These are phyloP conservation scores for Fraxinus americana DNA, from an alignment of 257 asterid species.

Conservation along the genomic window DNA sequence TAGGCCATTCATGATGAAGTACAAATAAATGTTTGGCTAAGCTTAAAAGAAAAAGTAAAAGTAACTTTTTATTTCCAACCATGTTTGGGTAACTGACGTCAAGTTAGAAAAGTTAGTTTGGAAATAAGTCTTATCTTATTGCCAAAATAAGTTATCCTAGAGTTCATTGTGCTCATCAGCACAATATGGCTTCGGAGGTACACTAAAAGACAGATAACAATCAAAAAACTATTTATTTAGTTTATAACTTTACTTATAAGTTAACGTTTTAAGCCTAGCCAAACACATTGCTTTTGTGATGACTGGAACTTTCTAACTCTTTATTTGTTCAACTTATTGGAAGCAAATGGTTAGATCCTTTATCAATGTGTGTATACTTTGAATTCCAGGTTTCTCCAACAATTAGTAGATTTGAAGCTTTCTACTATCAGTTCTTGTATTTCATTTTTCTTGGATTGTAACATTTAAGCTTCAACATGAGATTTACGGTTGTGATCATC, in stretches of 20 bases:
- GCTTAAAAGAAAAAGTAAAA: neutral
- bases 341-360: neutral
- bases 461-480: slow-evolving; percentile 10
- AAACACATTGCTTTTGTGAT: neutral
- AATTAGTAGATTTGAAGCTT: neutral
- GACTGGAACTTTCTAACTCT: neutral
- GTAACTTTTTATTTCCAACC: neutral
- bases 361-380: neutral
- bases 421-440: neutral
- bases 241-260: neutral
- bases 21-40: neutral
- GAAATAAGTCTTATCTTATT: neutral
- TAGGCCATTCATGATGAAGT: neutral
- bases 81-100: neutral
- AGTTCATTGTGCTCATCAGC: no score
- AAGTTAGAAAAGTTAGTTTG: neutral
- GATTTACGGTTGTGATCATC: slow-evolving; percentile 21
- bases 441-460: neutral
- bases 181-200: neutral
- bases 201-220: neutral
- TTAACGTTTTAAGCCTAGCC: neutral
- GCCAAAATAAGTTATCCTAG: neutral
- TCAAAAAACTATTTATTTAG: neutral
- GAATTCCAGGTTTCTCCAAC: neutral
- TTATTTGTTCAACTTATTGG: neutral